phyloP scores from a whole-genome alignment of 345 rosid genomes.

The Leavenworthia alabamica region DNA sequence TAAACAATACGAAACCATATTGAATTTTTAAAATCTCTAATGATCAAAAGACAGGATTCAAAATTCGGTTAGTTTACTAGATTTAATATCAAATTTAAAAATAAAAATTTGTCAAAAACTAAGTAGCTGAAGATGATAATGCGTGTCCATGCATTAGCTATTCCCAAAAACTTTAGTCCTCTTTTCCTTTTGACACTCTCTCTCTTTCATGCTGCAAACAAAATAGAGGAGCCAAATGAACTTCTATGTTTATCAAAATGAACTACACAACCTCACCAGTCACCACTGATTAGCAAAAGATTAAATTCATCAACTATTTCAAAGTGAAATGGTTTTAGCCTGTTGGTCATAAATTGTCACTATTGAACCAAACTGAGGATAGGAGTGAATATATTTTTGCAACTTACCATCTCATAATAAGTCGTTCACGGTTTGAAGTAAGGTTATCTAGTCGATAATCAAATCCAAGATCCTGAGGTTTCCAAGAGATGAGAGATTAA shows the following conservation, averaged over 20 bases:
- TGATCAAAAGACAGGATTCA: no score
- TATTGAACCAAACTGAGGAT: not conserved
- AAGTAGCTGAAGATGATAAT: no score
- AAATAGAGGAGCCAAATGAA: no score
- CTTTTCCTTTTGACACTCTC: no score
- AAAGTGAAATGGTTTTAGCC: constrained; percentile 97
- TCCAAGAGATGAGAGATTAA: constrained; percentile 1
- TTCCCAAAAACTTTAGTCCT: no score
- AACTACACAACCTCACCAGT: constrained; percentile 61
- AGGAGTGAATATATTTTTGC: constrained; percentile 17
- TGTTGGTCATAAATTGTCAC: constrained; percentile 32
- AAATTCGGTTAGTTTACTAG: no score
- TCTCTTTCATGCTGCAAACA: no score
- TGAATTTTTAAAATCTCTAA: no score
- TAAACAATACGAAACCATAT: no score
- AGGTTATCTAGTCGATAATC: constrained; percentile 97
- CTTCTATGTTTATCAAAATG: constrained; percentile 1
- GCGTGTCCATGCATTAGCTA: no score
- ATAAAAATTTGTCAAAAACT: no score
- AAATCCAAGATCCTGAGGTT: constrained; percentile 89
- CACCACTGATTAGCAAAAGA: constrained; percentile 93
- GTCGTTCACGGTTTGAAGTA: constrained; percentile 65
- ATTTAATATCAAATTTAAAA: no score
- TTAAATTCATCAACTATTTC: constrained; percentile 96
- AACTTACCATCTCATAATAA: constrained; percentile 92